Conservation (phyloP, 805 yeast genomes). For the Priceomyces medius region DNA sequence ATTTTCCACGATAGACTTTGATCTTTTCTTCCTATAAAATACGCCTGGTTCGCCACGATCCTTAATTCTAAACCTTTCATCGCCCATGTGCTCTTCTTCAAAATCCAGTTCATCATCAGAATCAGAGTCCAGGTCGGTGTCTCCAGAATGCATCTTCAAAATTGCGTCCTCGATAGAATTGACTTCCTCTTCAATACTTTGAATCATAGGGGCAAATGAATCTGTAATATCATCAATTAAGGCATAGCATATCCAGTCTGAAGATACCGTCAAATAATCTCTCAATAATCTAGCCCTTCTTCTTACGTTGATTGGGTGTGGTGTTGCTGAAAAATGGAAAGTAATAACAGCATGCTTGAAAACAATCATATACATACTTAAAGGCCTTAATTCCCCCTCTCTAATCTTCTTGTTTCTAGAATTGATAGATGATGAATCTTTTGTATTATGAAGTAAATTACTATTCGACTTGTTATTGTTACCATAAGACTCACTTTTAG, state of each 20-base stretch:
- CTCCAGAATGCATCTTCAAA: constrained; percentile 77
- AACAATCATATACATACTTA: constrained; percentile 90
- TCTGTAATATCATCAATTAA: constrained; percentile 95
- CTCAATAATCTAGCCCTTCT: constrained; percentile 84
- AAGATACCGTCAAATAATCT: constrained; percentile 84
- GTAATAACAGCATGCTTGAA: constrained; percentile 89
- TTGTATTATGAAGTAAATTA: constrained; percentile 9
- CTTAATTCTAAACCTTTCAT: constrained; percentile 7
- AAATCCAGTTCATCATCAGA: constrained; percentile 29
- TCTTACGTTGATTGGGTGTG: constrained; percentile 94
- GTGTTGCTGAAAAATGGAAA: constrained; percentile 91
- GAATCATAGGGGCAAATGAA: constrained; percentile 96
- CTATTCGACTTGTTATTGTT: background rate
- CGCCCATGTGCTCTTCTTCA: constrained; percentile 18
- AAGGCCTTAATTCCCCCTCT: constrained; percentile 71
- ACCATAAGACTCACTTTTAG: constrained; percentile 2
- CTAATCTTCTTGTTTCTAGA: constrained; percentile 33
- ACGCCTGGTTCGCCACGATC: constrained; percentile 17
- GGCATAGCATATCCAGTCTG: constrained; percentile 98
- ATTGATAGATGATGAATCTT: constrained; percentile 18
- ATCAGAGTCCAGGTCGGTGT: constrained; percentile 44
- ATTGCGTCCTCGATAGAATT: constrained; percentile 93
- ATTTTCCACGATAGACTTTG: constrained; percentile 39
- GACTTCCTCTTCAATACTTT: constrained; percentile 90
- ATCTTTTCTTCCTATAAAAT: constrained; percentile 33